A percentile compares a stretch with the other conserved stretches of the same genome.
Conservation (phyloP, 2,329 filamentous ascomycete species). For the Blastomyces percursus region DNA sequence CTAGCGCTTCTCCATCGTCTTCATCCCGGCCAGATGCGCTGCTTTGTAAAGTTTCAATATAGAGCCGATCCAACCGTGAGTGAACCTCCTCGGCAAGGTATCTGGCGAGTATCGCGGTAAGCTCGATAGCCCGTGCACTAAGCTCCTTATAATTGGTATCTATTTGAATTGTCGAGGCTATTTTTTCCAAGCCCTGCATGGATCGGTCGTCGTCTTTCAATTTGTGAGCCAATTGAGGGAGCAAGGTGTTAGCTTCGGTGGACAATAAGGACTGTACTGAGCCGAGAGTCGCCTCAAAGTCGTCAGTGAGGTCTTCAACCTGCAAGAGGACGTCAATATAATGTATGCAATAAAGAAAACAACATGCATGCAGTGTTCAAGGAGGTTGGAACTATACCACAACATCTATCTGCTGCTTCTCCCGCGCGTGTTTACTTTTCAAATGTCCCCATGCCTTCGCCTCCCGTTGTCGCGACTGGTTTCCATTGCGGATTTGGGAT, state of each 20-base stretch:
- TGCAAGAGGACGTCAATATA: conserved; percentile 13
- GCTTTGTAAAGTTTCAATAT: conserved; percentile 21
- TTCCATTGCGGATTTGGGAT: conserved; percentile 18
- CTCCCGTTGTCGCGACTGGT: conserved; percentile 18
- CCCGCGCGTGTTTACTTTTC: conserved; percentile 26
- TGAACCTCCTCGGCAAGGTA: conserved; percentile 29
- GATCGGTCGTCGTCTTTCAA: conserved; percentile 30
- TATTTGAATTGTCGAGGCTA: conserved; percentile 21
- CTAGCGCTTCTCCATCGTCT: conserved; percentile 10
- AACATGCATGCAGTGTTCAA: not conserved
- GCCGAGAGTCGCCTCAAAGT: conserved; percentile 24
- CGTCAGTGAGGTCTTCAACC: conserved; percentile 27
- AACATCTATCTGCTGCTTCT: conserved; percentile 24
- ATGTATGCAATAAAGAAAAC: conserved; percentile 7
- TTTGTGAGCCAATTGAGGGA: conserved; percentile 23
- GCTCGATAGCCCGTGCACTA: conserved; percentile 20
- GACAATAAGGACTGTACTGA: conserved; percentile 23
- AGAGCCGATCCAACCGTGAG: conserved; percentile 31
- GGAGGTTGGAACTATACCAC: conserved; percentile 21
- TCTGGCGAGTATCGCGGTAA: conserved; percentile 23
- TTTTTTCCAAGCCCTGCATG: conserved; percentile 23
- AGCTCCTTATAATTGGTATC: conserved; percentile 22
- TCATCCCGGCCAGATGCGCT: not conserved
- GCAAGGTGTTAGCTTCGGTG: conserved; percentile 25
- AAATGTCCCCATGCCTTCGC: conserved; percentile 22